Evolutionary conservation across 2,329 filamentous ascomycete genomes (phyloP).

Genomic region (Exophiala viscosa): DNA sequence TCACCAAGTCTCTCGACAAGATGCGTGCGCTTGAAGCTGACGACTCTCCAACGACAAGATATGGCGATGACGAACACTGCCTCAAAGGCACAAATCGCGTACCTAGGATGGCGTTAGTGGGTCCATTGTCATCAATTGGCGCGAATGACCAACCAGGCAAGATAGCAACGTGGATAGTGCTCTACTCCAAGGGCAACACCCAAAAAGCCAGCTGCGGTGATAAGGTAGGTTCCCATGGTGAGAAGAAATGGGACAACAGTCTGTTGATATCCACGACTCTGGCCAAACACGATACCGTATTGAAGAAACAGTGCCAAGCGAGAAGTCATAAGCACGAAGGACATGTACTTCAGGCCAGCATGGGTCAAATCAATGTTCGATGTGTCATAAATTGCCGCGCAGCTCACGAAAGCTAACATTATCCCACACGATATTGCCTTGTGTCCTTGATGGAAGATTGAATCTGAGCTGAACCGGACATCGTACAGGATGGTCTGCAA

Average conservation of each 20-base stretch:
- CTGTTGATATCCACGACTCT: conserved; percentile 2
- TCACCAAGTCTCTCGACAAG: conserved; percentile 61
- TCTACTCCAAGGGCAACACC: too few species aligned
- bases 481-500: conserved; percentile 61
- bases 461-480: conserved; percentile 62
- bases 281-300: conserved; percentile 40
- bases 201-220: too few species aligned
- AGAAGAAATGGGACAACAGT: conserved; percentile 4
- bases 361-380: conserved; percentile 38
- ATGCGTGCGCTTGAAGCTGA: conserved; percentile 61
- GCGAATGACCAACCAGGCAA: conserved; percentile 32
- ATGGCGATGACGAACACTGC: conserved; percentile 49
- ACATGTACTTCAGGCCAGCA: conserved; percentile 44
- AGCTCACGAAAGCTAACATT: conserved; percentile 63
- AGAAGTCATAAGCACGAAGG: conserved; percentile 48
- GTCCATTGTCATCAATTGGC: conserved; percentile 32
- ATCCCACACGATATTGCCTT: conserved; percentile 58
- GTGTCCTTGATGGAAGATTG: conserved; percentile 58
- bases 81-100: conserved; percentile 53
- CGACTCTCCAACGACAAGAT: conserved; percentile 52
- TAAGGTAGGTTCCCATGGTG: conserved; percentile 7
- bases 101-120: conserved; percentile 42
- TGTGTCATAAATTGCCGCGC: conserved; percentile 48
- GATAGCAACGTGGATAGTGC: conserved; percentile 29
- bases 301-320: conserved; percentile 53